Conservation (phyloP, 768 basidiomycete genomes). For the Russula lepida region DNA sequence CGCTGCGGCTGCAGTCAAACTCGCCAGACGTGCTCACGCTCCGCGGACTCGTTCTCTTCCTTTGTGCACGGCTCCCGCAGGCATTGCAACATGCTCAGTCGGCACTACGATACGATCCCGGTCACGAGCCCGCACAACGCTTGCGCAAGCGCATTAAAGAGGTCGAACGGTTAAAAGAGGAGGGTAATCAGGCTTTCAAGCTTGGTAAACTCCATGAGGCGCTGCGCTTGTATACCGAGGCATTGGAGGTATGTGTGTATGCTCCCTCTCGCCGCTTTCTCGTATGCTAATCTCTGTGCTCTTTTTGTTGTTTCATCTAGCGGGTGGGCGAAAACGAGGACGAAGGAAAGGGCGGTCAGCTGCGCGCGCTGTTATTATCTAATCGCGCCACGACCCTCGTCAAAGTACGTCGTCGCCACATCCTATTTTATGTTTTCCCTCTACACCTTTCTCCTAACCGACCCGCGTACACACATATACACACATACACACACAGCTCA, state of each 20-base stretch:
- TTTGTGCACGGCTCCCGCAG: slow-evolving; percentile 59
- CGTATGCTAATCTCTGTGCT: too few species aligned
- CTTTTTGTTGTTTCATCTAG: slow-evolving; percentile 29
- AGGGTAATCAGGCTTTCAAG: slow-evolving; percentile 76
- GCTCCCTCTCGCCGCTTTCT: too few species aligned
- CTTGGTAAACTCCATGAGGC: slow-evolving; percentile 50
- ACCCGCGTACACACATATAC: background rate
- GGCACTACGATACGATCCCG: slow-evolving; percentile 73
- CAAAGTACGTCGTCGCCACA: slow-evolving; percentile 41
- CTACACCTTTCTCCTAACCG: background rate
- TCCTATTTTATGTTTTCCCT: slow-evolving; percentile 11
- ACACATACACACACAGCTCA: too few species aligned
- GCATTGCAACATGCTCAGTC: slow-evolving; percentile 62
- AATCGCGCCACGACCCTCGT: slow-evolving; percentile 78
- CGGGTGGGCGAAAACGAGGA: slow-evolving; percentile 58
- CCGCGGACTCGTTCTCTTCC: slow-evolving; percentile 75
- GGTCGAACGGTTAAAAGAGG: slow-evolving; percentile 76
- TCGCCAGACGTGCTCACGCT: slow-evolving; percentile 73
- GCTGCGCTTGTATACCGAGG: slow-evolving; percentile 57
- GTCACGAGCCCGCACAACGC: slow-evolving; percentile 57
- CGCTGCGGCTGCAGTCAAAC: slow-evolving; percentile 58
- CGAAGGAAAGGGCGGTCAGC: slow-evolving; percentile 72
- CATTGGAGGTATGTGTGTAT: slow-evolving; percentile 47
- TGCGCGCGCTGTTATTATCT: slow-evolving; percentile 70
- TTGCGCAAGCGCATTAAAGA: slow-evolving; percentile 75